A percentile compares a stretch with the other conserved stretches of the same genome.
These are phyloP conservation scores for Dioszegia crocea DNA, from an alignment of 768 basidiomycete genomes.

Conservation along the genomic window DNA sequence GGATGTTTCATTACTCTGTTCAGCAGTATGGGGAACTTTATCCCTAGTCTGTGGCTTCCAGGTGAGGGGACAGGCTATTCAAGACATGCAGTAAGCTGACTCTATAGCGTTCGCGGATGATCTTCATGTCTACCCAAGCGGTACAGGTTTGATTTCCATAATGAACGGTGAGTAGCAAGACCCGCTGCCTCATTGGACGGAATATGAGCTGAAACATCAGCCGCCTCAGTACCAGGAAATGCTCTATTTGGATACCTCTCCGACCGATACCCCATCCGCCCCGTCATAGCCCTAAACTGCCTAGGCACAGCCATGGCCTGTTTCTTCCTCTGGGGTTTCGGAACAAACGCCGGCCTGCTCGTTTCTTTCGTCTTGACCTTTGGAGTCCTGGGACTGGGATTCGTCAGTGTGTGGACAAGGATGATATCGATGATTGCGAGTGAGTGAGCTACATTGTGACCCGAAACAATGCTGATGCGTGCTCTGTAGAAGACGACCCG, in stretches of 20 bases:
- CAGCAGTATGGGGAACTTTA: conserved; percentile 40
- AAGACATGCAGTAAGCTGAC: background rate
- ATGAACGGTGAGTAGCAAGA: conserved; percentile 31
- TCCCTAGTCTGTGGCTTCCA: conserved; percentile 42
- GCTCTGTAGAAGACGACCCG: conserved; percentile 35
- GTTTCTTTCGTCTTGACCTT: conserved; percentile 34
- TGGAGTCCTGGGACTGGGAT: conserved; percentile 32
- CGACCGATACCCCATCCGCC: conserved; percentile 29
- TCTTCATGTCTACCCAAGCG: conserved; percentile 29
- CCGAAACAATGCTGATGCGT: background rate
- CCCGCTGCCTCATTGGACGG: background rate
- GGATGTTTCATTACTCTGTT: conserved; percentile 28
- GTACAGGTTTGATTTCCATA: conserved; percentile 39
- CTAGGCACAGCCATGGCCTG: conserved; percentile 32
- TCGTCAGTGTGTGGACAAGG: conserved; percentile 37
- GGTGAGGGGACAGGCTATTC: background rate
- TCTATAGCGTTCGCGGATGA: conserved; percentile 34
- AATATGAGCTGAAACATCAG: conserved; percentile 19
- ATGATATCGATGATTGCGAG: conserved; percentile 35
- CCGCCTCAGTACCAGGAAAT: conserved; percentile 40
- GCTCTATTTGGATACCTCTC: conserved; percentile 35
- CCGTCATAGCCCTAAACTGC: conserved; percentile 35
- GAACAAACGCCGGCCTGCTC: conserved; percentile 24
- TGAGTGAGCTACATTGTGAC: too few species aligned
- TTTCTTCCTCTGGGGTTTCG: conserved; percentile 46